These are phyloP conservation scores for Amoebophrya sp. DNA, from an alignment of 169 alveolate genomes.

Conservation along the genomic window DNA sequence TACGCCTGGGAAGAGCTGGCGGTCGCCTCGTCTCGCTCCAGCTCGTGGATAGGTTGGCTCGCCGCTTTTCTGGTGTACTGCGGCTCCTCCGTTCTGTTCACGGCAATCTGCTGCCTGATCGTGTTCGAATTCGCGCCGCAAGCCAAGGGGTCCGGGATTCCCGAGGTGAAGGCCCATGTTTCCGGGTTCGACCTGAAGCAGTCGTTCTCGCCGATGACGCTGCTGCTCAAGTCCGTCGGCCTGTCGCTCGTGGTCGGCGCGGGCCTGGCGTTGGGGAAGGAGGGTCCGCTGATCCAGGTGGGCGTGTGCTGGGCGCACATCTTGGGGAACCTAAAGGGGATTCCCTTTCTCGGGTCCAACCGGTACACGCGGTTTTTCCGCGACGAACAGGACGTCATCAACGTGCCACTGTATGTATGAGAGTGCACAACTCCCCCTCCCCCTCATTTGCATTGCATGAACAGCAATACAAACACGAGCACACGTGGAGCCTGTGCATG, in stretches of 20 bases:
- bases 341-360: not conserved
- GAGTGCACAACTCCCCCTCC: no score
- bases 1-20: not conserved
- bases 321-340: constrained; percentile 27
- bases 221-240: constrained; percentile 53
- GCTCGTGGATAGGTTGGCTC: not conserved
- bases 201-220: constrained; percentile 39
- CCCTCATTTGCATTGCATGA: no score
- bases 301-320: constrained; percentile 49
- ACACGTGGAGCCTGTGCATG: no score
- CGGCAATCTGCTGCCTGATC: constrained; percentile 34
- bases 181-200: constrained; percentile 36
- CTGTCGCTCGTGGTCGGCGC: constrained; percentile 55
- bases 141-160: constrained; percentile 40
- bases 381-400: no score
- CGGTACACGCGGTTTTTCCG: constrained; percentile 2
- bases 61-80: not conserved
- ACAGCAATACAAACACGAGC: no score
- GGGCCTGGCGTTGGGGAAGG: constrained; percentile 58
- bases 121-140: constrained; percentile 41
- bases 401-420: no score
- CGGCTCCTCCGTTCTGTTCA: constrained; percentile 16
- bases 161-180: constrained; percentile 27
- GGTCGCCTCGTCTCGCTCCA: not conserved
- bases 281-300: constrained; percentile 61